Conservation (phyloP, 352 stramenopile species). For the Globisporangium cederbergense region DNA sequence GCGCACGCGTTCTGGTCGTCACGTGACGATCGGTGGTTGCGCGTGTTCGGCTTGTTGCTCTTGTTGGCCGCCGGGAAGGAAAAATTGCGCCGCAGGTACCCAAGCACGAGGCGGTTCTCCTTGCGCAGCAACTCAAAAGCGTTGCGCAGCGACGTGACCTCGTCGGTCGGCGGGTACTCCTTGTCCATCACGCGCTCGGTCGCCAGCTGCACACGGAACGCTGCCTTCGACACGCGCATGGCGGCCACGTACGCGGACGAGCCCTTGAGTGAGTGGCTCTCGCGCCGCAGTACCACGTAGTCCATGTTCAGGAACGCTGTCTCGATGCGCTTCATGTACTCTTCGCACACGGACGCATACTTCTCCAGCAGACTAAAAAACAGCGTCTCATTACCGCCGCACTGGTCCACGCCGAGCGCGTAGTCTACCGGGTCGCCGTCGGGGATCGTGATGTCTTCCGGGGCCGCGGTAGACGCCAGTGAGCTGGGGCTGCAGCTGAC, state of each 20-base stretch:
- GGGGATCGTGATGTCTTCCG: slow-evolving; percentile 72
- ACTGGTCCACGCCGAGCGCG: slow-evolving; percentile 75
- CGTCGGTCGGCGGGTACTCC: slow-evolving; percentile 27
- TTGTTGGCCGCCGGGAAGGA: slow-evolving; percentile 51
- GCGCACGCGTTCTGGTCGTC: slow-evolving; percentile 57
- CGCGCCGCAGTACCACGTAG: slow-evolving; percentile 61
- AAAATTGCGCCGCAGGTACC: slow-evolving; percentile 83
- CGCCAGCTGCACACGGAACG: slow-evolving; percentile 75
- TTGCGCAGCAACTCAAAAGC: slow-evolving; percentile 61
- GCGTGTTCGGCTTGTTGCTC: slow-evolving; percentile 23
- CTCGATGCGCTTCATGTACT: slow-evolving; percentile 78
- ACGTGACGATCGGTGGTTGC: slow-evolving; percentile 26
- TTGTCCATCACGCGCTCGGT: slow-evolving; percentile 76
- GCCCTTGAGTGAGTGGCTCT: slow-evolving; percentile 87
- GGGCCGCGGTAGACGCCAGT: slow-evolving; percentile 39
- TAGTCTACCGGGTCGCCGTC: slow-evolving; percentile 81
- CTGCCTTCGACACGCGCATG: slow-evolving; percentile 77
- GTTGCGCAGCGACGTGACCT: slow-evolving; percentile 35
- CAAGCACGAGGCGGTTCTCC: slow-evolving; percentile 68
- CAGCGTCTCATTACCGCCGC: slow-evolving; percentile 74
- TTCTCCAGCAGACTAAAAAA: slow-evolving; percentile 83
- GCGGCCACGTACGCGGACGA: slow-evolving; percentile 83
- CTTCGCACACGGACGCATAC: slow-evolving; percentile 64
- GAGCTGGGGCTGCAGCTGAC: slow-evolving; percentile 36
- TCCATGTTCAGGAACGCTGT: slow-evolving; percentile 46